Conservation (phyloP, 306 rosid species). For the Cicer bijugum region DNA sequence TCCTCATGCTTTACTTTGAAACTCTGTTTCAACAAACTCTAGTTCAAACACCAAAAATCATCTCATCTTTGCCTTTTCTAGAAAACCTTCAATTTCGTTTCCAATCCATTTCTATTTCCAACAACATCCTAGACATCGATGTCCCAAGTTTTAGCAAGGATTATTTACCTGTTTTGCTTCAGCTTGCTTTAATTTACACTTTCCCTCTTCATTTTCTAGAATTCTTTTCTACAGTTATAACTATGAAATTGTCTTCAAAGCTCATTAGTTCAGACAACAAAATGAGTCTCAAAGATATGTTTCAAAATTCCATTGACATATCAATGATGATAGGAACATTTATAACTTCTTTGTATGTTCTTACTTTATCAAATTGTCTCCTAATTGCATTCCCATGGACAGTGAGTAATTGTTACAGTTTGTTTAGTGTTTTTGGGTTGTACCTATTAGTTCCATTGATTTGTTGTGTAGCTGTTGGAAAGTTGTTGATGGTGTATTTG, state of each 20-base stretch:
- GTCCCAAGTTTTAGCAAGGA: constrained; percentile 27
- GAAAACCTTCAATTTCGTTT: background rate
- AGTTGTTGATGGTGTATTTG: constrained; percentile 51
- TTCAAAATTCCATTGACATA: constrained; percentile 40
- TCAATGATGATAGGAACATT: constrained; percentile 49
- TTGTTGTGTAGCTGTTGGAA: constrained; percentile 36
- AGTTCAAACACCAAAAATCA: constrained; percentile 42
- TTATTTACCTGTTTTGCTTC: constrained; percentile 42
- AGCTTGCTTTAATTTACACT: constrained; percentile 50
- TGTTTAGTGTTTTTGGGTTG: background rate
- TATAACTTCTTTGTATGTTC: constrained; percentile 46
- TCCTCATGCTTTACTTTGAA: constrained; percentile 57
- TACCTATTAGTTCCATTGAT: constrained; percentile 24
- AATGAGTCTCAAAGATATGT: constrained; percentile 51
- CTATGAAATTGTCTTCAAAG: constrained; percentile 50
- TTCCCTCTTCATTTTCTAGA: constrained; percentile 54
- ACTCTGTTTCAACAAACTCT: constrained; percentile 45
- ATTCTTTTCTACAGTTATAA: constrained; percentile 41
- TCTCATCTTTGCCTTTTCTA: background rate
- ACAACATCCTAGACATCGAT: background rate
- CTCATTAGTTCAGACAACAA: constrained; percentile 30
- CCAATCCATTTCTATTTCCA: background rate
- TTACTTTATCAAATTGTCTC: constrained; percentile 42
- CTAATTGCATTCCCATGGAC: constrained; percentile 43
- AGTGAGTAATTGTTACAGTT: background rate